phyloP scores from a whole-genome alignment of 257 asterid genomes.

The Solanum chiquidenum region DNA sequence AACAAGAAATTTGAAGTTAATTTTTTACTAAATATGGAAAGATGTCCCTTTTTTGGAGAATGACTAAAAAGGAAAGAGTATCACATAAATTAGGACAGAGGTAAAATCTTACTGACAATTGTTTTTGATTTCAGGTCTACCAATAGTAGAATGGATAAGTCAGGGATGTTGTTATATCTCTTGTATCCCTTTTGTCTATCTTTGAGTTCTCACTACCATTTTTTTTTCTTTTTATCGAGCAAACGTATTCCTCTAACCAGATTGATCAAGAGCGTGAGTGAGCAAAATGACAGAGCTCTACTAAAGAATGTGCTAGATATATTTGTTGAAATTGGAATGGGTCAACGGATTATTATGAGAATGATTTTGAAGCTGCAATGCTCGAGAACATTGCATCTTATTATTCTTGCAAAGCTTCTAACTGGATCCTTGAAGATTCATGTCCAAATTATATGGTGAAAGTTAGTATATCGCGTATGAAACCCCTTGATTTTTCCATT shows the following conservation, averaged over 20 bases:
- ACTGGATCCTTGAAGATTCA: conserved; percentile 93
- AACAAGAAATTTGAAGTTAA: neutral
- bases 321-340: conserved; percentile 59
- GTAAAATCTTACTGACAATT: too few relatives aligned
- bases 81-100: too few relatives aligned
- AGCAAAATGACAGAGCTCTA: conserved; percentile 81
- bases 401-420: conserved; percentile 95
- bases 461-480: conserved; percentile 16
- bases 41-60: too few relatives aligned
- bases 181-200: too few relatives aligned
- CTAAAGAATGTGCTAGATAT: conserved; percentile 58
- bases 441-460: conserved; percentile 96
- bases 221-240: neutral
- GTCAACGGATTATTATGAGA: conserved; percentile 72
- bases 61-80: too few relatives aligned
- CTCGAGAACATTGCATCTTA: conserved; percentile 75
- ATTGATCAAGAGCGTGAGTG: conserved; percentile 96
- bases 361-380: conserved; percentile 79
- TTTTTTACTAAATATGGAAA: too few relatives aligned
- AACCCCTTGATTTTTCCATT: neutral
- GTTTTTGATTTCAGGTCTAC: conserved; percentile 23
- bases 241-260: conserved; percentile 21
- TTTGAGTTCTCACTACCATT: too few relatives aligned
- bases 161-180: conserved; percentile 31
- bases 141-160: conserved; percentile 63